Conservation (phyloP, 805 yeast species). For the Ascoidea rubescens region DNA sequence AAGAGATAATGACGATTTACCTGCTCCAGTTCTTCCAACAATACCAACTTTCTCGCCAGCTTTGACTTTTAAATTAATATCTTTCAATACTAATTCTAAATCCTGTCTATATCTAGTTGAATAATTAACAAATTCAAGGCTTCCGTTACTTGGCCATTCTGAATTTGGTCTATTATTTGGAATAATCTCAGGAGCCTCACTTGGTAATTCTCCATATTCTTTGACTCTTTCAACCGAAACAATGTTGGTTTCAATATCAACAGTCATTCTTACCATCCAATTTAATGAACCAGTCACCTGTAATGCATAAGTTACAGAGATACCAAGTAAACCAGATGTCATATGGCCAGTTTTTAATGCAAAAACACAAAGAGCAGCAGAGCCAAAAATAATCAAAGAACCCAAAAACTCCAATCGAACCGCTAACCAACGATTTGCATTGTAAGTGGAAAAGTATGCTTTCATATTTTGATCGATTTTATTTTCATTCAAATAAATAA, state of each 20-base stretch:
- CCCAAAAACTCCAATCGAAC: constrained; percentile 88
- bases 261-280: constrained; percentile 98
- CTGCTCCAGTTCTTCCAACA: constrained; percentile 97
- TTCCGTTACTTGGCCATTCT: constrained; percentile 66
- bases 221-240: constrained; percentile 91
- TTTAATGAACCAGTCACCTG: constrained; percentile 88
- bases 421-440: constrained; percentile 96
- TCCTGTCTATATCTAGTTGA: constrained; percentile 78
- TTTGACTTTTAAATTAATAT: constrained; percentile 47
- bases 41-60: constrained; percentile 83
- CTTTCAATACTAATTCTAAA: constrained; percentile 64
- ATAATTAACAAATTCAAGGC: constrained; percentile 52
- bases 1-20: constrained; percentile 74
- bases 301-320: constrained; percentile 84
- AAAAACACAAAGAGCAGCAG: constrained; percentile 71
- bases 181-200: constrained; percentile 75
- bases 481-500: constrained; percentile 46
- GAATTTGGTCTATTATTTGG: constrained; percentile 53
- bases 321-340: constrained; percentile 87
- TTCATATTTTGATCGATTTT: constrained; percentile 79
- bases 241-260: constrained; percentile 93
- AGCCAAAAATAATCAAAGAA: constrained; percentile 71
- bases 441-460: constrained; percentile 84
- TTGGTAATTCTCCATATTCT: constrained; percentile 64
- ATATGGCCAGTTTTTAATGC: constrained; percentile 55